Evolutionary conservation across 1,284 basidiomycete species (phyloP), one percentile per base, ranked within the genome.

Genomic region (Moniliella sp.): DNA sequence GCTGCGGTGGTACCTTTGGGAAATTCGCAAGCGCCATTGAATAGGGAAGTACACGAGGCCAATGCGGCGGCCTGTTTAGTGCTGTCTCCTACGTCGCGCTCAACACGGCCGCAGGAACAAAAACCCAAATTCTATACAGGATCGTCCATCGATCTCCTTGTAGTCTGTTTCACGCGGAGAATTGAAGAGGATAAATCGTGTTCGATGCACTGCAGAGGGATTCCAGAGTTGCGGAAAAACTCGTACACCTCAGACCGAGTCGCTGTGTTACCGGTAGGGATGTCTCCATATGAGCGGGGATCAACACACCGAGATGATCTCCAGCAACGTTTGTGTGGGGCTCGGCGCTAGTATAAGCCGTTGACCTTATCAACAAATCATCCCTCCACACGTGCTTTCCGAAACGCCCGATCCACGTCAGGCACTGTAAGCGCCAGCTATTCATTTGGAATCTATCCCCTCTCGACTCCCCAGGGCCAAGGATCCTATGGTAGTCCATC

Each of bases 111-210:
- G 76, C 74, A 0, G 82, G 81, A 0, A 78, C 72, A 18, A 86
- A n/a, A n/a, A 65, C 13, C 77, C 70, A 5, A 86, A 67, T 32
- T 81, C 70, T 0, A 66, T 62, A 1, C 86, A 65, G 5, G 68
- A 69, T 31, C 66, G 64, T 4, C 70, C 68, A 50, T 83, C 79
- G 3, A 73, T 76, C 10, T 78, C 75, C 41, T 72, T 76, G 45
- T 81, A 67, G 36, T 88, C 82, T 18, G 74, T 71, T 46, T 72
- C 74, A 0, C 82, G 81, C 8, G 79, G 80, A 1, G 68, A 65
- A 40, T 81, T 77, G 61, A 78, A 86, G 29, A 84, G 66, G 15
- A 80, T 68, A 47, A 82, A 83, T 42, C 78, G 77, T 60, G 73
- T 71, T 3, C 71, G 65, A 7, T 23, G 21, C n/a, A n/a, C n/a